These are phyloP conservation scores for Cynanchum wilfordii DNA, from an alignment of 257 asterid species.

Conservation along the genomic window DNA sequence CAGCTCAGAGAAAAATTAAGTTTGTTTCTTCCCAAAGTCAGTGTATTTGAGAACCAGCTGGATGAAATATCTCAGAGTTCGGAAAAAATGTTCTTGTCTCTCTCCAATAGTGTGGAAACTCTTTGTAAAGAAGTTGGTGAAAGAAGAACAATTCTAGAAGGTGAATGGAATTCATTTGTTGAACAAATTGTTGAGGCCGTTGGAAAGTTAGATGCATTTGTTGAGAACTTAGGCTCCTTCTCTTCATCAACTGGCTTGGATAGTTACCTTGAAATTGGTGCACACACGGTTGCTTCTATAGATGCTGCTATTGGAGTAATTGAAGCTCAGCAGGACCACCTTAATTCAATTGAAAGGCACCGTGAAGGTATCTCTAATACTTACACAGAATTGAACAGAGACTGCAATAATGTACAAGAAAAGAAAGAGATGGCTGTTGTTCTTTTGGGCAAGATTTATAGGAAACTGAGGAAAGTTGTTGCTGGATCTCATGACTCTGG, in stretches of 20 bases:
- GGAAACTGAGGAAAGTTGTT: slow-evolving; percentile 48
- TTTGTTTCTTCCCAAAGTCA: slow-evolving; percentile 36
- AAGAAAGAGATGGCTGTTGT: slow-evolving; percentile 36
- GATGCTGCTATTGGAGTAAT: slow-evolving; percentile 52
- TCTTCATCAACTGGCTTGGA: slow-evolving; percentile 26
- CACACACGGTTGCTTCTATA: slow-evolving; percentile 51
- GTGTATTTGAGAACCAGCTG: slow-evolving; percentile 52
- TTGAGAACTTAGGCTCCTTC: slow-evolving; percentile 28
- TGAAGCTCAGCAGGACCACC: slow-evolving; percentile 50
- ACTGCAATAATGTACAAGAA: slow-evolving; percentile 29
- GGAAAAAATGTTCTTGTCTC: slow-evolving; percentile 46
- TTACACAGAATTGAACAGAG: slow-evolving; percentile 27
- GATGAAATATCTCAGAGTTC: slow-evolving; percentile 46
- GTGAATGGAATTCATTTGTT: slow-evolving; percentile 55
- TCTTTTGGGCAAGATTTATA: slow-evolving; percentile 41
- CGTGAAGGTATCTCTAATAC: slow-evolving; percentile 39
- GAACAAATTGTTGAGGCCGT: slow-evolving; percentile 51
- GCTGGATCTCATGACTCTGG: slow-evolving; percentile 27
- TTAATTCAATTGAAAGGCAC: slow-evolving; percentile 45
- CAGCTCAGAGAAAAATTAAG: slow-evolving; percentile 46
- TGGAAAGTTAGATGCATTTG: slow-evolving; percentile 44
- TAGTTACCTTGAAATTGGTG: slow-evolving; percentile 34
- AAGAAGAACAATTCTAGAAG: slow-evolving; percentile 45
- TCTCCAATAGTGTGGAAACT: slow-evolving; percentile 48
- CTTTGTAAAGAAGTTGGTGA: slow-evolving; percentile 52